Conservation (phyloP, 805 yeast genomes). For the Candida succiphila region DNA sequence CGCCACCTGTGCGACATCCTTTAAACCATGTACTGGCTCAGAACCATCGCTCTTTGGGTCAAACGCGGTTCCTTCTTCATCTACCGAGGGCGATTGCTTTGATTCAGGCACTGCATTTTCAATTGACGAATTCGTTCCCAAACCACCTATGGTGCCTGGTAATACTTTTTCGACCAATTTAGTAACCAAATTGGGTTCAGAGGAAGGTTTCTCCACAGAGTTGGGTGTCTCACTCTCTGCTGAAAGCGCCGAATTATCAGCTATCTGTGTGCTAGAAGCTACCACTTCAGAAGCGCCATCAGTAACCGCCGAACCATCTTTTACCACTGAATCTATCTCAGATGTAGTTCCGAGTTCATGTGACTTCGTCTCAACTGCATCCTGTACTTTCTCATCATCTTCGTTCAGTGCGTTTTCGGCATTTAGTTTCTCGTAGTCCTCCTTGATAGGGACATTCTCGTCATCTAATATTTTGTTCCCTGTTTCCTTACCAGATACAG, state of each 20-base stretch:
- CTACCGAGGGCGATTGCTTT: too few species aligned
- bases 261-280: too few species aligned
- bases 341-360: not conserved
- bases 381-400: not conserved
- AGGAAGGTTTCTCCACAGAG: too few species aligned
- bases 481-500: not conserved
- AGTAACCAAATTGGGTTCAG: too few species aligned
- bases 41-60: not conserved
- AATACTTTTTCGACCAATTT: too few species aligned
- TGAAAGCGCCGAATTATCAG: too few species aligned
- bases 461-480: not conserved
- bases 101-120: too few species aligned
- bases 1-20: constrained; percentile 1
- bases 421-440: not conserved
- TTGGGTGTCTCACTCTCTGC: too few species aligned
- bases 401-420: too few species aligned
- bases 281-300: too few species aligned
- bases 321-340: not conserved
- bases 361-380: not conserved
- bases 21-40: not conserved
- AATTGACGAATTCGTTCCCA: too few species aligned
- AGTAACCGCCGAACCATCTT: not conserved
- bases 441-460: not conserved
- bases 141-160: too few species aligned
- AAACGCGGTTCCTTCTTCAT: constrained; percentile 4